Evolutionary conservation across 2,329 filamentous ascomycete genomes (phyloP).

Genomic region (Cladosporium sp.): DNA sequence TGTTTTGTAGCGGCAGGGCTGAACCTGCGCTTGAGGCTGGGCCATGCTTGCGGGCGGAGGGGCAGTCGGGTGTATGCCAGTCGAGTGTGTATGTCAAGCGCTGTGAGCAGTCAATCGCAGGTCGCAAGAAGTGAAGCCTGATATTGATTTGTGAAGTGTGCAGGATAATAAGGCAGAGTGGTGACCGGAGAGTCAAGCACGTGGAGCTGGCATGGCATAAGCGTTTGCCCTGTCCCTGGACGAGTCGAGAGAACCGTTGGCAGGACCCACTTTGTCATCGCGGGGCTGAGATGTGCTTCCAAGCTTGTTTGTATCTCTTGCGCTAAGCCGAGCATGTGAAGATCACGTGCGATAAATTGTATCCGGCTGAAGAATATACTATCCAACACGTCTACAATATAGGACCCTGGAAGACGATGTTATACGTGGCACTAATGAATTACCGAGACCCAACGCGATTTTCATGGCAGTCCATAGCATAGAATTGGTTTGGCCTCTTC

Average conservation of each 20-base stretch:
- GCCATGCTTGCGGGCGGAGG: conserved; percentile 7
- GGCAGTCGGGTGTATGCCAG: background rate
- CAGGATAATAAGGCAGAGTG: background rate
- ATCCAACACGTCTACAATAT: background rate
- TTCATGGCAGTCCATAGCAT: too few relatives aligned
- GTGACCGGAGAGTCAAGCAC: background rate
- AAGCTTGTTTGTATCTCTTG: background rate
- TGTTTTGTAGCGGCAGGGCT: conserved; percentile 97
- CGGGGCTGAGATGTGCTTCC: background rate
- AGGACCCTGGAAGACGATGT: too few relatives aligned
- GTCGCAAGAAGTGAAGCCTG: background rate
- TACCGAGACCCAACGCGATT: too few relatives aligned
- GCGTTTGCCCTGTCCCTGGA: background rate
- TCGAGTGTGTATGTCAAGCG: background rate
- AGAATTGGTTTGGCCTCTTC: too few relatives aligned
- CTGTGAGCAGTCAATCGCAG: background rate
- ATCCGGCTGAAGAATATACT: background rate
- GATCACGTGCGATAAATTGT: background rate
- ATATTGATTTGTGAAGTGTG: background rate
- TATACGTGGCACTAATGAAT: too few relatives aligned
- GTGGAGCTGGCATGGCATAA: conserved; percentile 6
- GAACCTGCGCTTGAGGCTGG: conserved; percentile 60
- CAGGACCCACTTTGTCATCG: background rate
- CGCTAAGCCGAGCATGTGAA: conserved; percentile 1
- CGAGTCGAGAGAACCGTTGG: conserved; percentile 1